Conservation (phyloP, 129 eudicot genomes). For the Apium graveolens region DNA sequence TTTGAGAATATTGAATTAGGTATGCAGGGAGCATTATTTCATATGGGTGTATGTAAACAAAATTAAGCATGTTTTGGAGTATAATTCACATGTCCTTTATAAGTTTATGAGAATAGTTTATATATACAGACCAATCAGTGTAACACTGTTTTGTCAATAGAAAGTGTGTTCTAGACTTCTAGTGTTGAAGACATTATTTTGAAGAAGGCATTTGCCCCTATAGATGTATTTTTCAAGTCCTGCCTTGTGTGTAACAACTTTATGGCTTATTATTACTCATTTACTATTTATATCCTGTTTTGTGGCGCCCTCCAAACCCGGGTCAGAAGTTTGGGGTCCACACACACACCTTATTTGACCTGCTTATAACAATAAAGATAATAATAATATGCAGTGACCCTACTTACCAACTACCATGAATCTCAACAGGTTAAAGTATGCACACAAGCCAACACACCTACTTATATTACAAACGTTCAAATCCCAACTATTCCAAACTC, state of each 20-base stretch:
- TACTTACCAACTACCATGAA: too few species aligned
- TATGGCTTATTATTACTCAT: neutral
- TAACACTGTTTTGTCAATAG: neutral
- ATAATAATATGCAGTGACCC: too few species aligned
- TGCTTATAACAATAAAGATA: too few species aligned
- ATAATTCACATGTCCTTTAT: neutral
- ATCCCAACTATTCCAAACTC: too few species aligned
- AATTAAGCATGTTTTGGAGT: neutral
- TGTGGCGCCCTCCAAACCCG: too few species aligned
- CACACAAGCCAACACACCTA: too few species aligned
- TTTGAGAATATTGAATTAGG: neutral
- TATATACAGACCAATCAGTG: neutral
- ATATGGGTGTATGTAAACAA: neutral
- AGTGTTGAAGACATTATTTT: neutral
- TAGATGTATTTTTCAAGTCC: neutral
- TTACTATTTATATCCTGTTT: constrained; percentile 8
- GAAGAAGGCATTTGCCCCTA: neutral
- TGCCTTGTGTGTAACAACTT: neutral
- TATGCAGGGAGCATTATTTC: neutral
- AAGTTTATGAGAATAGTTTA: neutral
- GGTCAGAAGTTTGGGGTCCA: too few species aligned
- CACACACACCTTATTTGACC: too few species aligned
- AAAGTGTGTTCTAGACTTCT: neutral
- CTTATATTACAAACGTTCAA: too few species aligned
- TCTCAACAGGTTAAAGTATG: too few species aligned